Conservation (phyloP, 371 early-diverging fungal species). For the Rhizomucor pusillus region DNA sequence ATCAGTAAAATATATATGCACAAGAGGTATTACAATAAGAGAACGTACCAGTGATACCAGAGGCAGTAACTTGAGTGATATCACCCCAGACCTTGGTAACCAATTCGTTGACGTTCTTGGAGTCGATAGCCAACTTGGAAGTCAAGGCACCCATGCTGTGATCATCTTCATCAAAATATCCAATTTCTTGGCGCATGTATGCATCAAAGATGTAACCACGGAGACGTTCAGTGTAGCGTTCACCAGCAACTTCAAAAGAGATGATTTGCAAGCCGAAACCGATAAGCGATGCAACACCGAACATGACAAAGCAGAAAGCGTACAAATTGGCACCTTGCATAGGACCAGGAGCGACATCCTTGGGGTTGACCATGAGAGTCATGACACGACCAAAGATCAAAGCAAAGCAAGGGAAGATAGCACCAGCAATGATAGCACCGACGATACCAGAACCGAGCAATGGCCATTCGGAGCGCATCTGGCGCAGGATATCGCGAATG, state of each 20-base stretch:
- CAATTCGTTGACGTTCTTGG: constrained; percentile 57
- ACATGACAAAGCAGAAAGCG: constrained; percentile 65
- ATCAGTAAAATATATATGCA: not conserved
- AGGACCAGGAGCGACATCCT: constrained; percentile 17
- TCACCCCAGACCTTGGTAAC: constrained; percentile 62
- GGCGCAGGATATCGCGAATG: constrained; percentile 26
- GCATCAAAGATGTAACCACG: constrained; percentile 50
- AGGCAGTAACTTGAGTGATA: constrained; percentile 46
- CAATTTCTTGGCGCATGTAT: constrained; percentile 75
- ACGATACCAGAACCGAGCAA: constrained; percentile 30
- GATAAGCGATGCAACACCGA: constrained; percentile 48
- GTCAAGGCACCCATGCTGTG: constrained; percentile 81
- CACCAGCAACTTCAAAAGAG: constrained; percentile 43
- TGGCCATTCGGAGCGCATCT: constrained; percentile 37
- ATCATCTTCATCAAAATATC: constrained; percentile 78
- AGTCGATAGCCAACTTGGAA: constrained; percentile 77
- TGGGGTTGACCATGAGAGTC: constrained; percentile 12
- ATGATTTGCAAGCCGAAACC: constrained; percentile 29
- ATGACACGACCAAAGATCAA: constrained; percentile 33
- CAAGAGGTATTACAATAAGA: not conserved
- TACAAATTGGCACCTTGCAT: constrained; percentile 61
- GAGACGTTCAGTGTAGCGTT: constrained; percentile 55
- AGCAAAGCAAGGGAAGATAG: constrained; percentile 40
- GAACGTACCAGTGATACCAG: constrained; percentile 23
- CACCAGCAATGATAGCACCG: constrained; percentile 57